A percentile compares a stretch with the other conserved stretches of the same genome.
Conservation (phyloP, 106 monocot genomes). For the Dioscorea dumetorum region DNA sequence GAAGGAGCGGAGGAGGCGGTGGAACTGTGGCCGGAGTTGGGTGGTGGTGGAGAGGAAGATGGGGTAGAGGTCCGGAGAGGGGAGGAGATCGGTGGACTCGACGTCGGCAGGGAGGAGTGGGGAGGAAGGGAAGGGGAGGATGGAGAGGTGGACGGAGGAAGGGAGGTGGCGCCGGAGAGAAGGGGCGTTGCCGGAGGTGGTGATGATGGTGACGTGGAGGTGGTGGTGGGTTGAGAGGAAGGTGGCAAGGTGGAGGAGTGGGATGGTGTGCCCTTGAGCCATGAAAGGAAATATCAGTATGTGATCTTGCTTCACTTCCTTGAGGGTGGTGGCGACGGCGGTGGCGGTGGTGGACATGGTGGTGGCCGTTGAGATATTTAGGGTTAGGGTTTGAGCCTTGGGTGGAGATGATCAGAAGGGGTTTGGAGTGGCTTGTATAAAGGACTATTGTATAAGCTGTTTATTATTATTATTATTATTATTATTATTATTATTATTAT, state of each 20-base stretch:
- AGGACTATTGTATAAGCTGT: too few species aligned
- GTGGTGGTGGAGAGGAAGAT: constrained; percentile 15
- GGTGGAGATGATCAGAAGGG: too few species aligned
- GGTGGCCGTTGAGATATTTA: too few species aligned
- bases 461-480: too few species aligned
- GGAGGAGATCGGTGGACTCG: constrained; percentile 19
- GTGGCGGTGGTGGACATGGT: too few species aligned
- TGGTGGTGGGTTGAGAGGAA: constrained; percentile 8
- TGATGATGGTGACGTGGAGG: constrained; percentile 24
- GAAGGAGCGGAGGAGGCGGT: constrained; percentile 16
- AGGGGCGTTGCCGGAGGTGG: constrained; percentile 28
- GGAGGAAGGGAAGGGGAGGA: constrained; percentile 18
- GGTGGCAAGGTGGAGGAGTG: constrained; percentile 35
- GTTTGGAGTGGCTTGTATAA: too few species aligned
- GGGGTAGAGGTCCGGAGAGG: constrained; percentile 15
- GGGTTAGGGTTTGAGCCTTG: too few species aligned
- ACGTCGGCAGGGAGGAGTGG: constrained; percentile 9
- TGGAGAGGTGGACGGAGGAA: constrained; percentile 1
- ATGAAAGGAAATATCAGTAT: constrained; percentile 44
- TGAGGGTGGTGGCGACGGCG: too few species aligned
- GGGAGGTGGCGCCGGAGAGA: constrained; percentile 9
- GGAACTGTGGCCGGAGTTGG: constrained; percentile 15
- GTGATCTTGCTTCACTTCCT: constrained; percentile 8
- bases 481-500: too few species aligned
- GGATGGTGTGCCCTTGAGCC: constrained; percentile 41